A percentile compares a stretch with the other conserved stretches of the same genome.
phyloP scores from a whole-genome alignment of 495 filamentous ascomycete genomes.

The Parachaetomium inaequale region DNA sequence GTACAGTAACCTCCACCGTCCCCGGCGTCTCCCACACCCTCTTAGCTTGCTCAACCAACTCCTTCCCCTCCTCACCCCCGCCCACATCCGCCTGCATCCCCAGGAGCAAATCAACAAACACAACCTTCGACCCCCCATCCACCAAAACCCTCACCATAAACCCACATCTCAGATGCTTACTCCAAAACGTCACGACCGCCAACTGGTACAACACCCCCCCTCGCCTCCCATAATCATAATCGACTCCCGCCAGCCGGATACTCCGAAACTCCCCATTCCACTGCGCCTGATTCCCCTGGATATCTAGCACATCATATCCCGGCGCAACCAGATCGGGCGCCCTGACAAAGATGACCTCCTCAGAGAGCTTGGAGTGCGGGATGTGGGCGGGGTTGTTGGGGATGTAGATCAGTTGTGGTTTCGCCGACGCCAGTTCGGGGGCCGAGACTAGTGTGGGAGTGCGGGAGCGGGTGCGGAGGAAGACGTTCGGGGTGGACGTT shows the following conservation, averaged over 20 bases:
- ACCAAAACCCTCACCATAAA: slow-evolving; percentile 23
- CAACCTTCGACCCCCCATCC: slow-evolving; percentile 4
- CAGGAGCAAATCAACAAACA: slow-evolving; percentile 24
- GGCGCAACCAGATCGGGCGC: slow-evolving; percentile 24
- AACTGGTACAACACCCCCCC: slow-evolving; percentile 22
- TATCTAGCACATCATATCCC: slow-evolving; percentile 25
- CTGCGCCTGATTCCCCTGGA: slow-evolving; percentile 10
- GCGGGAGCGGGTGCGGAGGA: slow-evolving; percentile 22
- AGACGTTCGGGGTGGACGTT: slow-evolving; percentile 21
- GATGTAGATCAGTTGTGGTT: slow-evolving; percentile 18
- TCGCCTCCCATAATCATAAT: neutral
- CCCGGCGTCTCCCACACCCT: slow-evolving; percentile 24
- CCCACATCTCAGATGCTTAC: slow-evolving; percentile 21
- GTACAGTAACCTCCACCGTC: slow-evolving; percentile 9
- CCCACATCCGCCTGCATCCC: neutral
- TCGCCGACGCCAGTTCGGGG: slow-evolving; percentile 10
- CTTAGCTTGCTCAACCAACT: slow-evolving; percentile 15
- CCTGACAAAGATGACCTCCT: slow-evolving; percentile 25
- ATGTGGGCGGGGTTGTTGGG: slow-evolving; percentile 6
- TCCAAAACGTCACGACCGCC: slow-evolving; percentile 25
- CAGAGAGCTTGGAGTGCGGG: neutral
- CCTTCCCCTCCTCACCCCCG: slow-evolving; percentile 2
- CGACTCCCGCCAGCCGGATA: slow-evolving; percentile 11
- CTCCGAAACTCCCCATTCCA: slow-evolving; percentile 26
- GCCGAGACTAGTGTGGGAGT: slow-evolving; percentile 14